Percentiles rank a stretch among this genome's conserved stretches.
Evolutionary conservation across 2,329 filamentous ascomycete genomes (phyloP).

Genomic region (Colletotrichum karsti): DNA sequence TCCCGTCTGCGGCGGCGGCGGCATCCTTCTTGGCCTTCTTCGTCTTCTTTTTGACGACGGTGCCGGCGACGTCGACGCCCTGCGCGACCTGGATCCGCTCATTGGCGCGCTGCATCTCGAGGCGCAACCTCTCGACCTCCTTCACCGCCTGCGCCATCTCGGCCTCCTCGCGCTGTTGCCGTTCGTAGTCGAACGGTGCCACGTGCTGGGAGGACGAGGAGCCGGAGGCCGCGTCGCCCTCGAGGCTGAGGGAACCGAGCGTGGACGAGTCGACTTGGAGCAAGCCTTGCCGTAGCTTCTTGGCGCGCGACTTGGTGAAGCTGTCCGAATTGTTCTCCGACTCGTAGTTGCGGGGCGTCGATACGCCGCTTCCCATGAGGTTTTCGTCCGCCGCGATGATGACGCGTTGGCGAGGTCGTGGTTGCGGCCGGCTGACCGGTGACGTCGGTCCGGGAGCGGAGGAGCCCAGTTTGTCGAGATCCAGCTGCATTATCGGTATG

Average conservation of each 20-base stretch:
- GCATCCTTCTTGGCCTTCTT: constrained; percentile 64
- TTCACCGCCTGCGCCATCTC: constrained; percentile 91
- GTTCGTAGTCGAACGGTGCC: constrained; percentile 66
- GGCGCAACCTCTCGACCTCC: constrained; percentile 84
- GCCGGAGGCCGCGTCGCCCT: constrained; percentile 50
- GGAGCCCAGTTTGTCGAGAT: constrained; percentile 68
- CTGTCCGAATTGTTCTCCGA: constrained; percentile 61
- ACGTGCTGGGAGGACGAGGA: too few relatives aligned
- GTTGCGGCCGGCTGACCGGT: constrained; percentile 41
- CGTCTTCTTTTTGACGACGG: constrained; percentile 73
- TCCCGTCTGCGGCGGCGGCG: constrained; percentile 24
- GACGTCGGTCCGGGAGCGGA: constrained; percentile 34
- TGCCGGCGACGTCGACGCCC: constrained; percentile 72
- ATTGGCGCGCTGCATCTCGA: constrained; percentile 89
- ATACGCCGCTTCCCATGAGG: constrained; percentile 61
- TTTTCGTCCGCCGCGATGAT: constrained; percentile 80
- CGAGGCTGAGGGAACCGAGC: constrained; percentile 77
- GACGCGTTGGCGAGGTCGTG: constrained; percentile 66
- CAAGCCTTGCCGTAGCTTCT: constrained; percentile 68
- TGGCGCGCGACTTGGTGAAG: constrained; percentile 55
- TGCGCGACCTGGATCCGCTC: constrained; percentile 77
- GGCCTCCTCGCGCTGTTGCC: constrained; percentile 78
- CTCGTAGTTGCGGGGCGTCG: constrained; percentile 60
- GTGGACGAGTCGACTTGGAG: constrained; percentile 89
- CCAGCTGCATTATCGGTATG: constrained; percentile 94